Evolutionary conservation across 192 early-diverging fungal species (phyloP).

Genomic region (Coemansia reversa): DNA sequence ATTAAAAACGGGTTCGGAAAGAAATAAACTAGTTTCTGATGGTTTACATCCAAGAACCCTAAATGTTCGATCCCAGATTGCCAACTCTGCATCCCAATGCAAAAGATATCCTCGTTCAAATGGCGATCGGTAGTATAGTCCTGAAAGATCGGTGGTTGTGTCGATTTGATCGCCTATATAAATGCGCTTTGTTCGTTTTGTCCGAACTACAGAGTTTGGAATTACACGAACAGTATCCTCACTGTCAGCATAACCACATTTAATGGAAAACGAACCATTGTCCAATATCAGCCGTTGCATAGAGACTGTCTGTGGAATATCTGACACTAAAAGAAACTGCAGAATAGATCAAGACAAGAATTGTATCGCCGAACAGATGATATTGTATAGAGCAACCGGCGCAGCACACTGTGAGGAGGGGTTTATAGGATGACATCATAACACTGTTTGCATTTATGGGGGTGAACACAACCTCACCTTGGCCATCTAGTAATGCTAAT

Average conservation of each 20-base stretch:
- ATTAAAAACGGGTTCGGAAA: conserved; percentile 83
- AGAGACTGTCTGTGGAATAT: no score
- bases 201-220: conserved; percentile 35
- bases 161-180: conserved; percentile 72
- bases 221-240: conserved; percentile 9
- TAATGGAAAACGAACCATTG: conserved; percentile 70
- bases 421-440: no score
- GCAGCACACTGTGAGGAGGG: no score
- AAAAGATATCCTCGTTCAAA: conserved; percentile 82
- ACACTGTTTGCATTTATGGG: no score
- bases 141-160: conserved; percentile 65
- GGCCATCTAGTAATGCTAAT: no score
- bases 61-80: conserved; percentile 77
- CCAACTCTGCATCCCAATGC: conserved; percentile 76
- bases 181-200: conserved; percentile 60
- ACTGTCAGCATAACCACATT: conserved; percentile 56
- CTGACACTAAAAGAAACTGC: background rate
- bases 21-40: conserved; percentile 57
- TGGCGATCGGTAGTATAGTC: conserved; percentile 68
- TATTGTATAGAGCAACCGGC: no score
- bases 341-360: background rate
- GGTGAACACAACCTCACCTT: no score
- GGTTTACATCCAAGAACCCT: conserved; percentile 68
- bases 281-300: conserved; percentile 62
- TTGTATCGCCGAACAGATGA: background rate